Base-by-base conservation (phyloP, 1,139 yeast species). In the Zygotorulaspora mrakii region DNA sequence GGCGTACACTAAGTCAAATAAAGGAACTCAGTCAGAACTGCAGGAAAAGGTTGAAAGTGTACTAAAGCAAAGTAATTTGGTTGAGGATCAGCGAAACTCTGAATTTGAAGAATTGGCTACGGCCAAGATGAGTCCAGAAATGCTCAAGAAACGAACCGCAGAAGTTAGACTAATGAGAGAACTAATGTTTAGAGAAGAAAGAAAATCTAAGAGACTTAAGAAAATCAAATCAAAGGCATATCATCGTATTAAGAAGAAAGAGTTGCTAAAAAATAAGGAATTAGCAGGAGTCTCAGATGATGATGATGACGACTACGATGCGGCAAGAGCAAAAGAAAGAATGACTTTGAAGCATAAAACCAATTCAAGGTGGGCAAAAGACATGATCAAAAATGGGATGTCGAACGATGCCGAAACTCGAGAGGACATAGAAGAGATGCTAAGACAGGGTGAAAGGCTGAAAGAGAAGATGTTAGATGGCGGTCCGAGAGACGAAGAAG, bases 101-200 rank as follows among this genome's bases (percentile, higher is more conserved):
- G 79, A 85, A 2, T 89, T 88, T 62, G 96, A 91, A 62, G 88
- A 89, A 45, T 74, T 87, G 31, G 91, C 87, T 10, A 76, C 82
- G n/a, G 87, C 94, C 2, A 81, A 83, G 53, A 65, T 91, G 61
- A 73, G 94, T 0, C 76, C 83, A 18, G 95, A 84, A 48, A 98
- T 94, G 39, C 67, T 89, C 67, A 69, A 71, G 46, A 77, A 80
- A 58, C 76, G 95, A 50, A 82, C 94, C 10, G 76, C 78, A 43
- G 96, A 91, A 63, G 73, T 91, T 51, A 75, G 97, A 53, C 66
- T 83, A 56, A 88, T 88, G 96, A 76, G 98, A 49, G 98, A 91
- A 58, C 74, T 91, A 48, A 86, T 91, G 95, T 91, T 88, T 66
- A 76, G 97, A 57, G 96, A 91, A 57, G 96, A 91, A 67, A 77